Percentiles rank a stretch among this genome's conserved stretches.
Evolutionary conservation across 2,329 filamentous ascomycete species (phyloP).

Genomic region (Aspergillus oerlinghausenensis): DNA sequence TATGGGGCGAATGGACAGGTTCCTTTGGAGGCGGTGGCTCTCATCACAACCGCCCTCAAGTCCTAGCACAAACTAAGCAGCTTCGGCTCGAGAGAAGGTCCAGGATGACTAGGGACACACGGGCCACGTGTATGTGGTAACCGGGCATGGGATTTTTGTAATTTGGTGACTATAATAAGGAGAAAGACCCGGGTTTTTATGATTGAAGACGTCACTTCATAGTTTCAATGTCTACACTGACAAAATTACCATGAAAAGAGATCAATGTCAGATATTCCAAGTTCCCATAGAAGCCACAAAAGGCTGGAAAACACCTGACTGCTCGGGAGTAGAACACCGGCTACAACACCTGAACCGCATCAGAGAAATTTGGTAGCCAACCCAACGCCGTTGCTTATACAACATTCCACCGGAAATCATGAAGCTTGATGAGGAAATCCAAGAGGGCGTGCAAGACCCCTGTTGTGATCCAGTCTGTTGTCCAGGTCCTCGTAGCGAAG

Average conservation of each 20-base stretch:
- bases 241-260: constrained; percentile 9
- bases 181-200: neutral
- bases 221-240: neutral
- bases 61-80: neutral
- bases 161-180: neutral
- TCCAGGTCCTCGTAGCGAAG: constrained; percentile 48
- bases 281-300: constrained; percentile 21
- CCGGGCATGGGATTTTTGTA: neutral
- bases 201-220: neutral
- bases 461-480: constrained; percentile 40
- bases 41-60: constrained; percentile 29
- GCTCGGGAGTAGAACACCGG: constrained; percentile 20
- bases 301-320: constrained; percentile 24
- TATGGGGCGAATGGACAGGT: constrained; percentile 22
- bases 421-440: constrained; percentile 35
- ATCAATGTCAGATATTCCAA: constrained; percentile 23
- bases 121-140: neutral
- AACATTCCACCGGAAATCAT: constrained; percentile 22
- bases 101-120: neutral
- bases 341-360: constrained; percentile 21
- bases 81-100: too few species aligned
- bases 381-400: constrained; percentile 32
- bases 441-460: constrained; percentile 31
- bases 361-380: constrained; percentile 23
- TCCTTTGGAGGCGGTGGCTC: constrained; percentile 22